Percentiles rank a stretch among this genome's conserved stretches.
These are phyloP conservation scores for Geotrichum bryndzae DNA, from an alignment of 1,139 yeast genomes.

Conservation along the genomic window DNA sequence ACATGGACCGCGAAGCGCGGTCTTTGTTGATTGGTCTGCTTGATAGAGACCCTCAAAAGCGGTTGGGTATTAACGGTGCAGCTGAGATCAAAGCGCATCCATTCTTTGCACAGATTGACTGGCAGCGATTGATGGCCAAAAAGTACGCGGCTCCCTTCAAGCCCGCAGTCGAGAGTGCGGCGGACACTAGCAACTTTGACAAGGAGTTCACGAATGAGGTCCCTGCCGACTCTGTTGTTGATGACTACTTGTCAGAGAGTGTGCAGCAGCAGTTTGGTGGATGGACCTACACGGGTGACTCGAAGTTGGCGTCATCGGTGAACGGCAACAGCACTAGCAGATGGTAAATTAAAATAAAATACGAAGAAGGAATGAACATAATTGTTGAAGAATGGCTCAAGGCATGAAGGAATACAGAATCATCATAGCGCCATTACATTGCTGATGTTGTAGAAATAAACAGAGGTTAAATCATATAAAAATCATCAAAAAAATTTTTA, in stretches of 20 bases:
- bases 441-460: background rate
- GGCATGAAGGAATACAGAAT: background rate
- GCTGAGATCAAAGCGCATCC: conserved; percentile 76
- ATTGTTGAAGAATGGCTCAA: background rate
- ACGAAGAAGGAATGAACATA: background rate
- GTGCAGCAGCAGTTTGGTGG: conserved; percentile 97
- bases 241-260: conserved; percentile 68
- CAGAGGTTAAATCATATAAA: background rate
- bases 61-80: conserved; percentile 78
- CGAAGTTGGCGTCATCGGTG: conserved; percentile 11
- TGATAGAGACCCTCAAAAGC: conserved; percentile 75
- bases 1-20: conserved; percentile 82
- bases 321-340: conserved; percentile 4
- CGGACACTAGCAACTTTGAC: conserved; percentile 91
- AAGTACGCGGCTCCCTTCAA: conserved; percentile 94
- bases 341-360: conserved; percentile 4
- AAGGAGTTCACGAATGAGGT: conserved; percentile 87
- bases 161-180: conserved; percentile 80
- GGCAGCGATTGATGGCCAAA: conserved; percentile 78
- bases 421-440: background rate
- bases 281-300: conserved; percentile 80
- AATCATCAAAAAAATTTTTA: background rate
- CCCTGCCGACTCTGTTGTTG: conserved; percentile 94
- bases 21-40: conserved; percentile 70
- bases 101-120: conserved; percentile 85